These are phyloP conservation scores for Prototheca cutis DNA, from an alignment of 163 green algal genomes.

Conservation along the genomic window DNA sequence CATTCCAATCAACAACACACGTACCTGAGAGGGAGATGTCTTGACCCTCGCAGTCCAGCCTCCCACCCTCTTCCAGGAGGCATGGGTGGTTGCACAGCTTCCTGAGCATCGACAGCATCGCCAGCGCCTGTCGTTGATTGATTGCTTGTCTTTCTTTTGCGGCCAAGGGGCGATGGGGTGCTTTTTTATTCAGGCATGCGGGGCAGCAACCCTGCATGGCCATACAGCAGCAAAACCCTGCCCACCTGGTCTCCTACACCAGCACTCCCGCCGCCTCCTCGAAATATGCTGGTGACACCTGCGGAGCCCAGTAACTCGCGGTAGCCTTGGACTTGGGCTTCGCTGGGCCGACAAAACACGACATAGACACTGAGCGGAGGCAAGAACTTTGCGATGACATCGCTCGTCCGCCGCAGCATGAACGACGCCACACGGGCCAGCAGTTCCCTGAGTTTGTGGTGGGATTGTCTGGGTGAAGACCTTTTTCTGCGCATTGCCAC, in stretches of 20 bases:
- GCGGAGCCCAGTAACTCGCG: slow-evolving; percentile 27
- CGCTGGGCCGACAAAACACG: slow-evolving; percentile 63
- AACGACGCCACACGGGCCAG: slow-evolving; percentile 33
- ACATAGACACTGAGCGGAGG: slow-evolving; percentile 50
- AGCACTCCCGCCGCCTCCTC: too few relatives aligned
- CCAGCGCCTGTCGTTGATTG: slow-evolving; percentile 12
- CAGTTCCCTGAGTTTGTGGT: slow-evolving; percentile 67
- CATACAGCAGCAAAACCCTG: too few relatives aligned
- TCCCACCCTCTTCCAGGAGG: slow-evolving; percentile 1
- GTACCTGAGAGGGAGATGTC: too few relatives aligned
- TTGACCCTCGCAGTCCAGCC: too few relatives aligned
- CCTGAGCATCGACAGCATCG: slow-evolving; percentile 17
- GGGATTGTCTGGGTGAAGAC: too few relatives aligned
- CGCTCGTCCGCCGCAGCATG: slow-evolving; percentile 58
- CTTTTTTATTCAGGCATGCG: too few relatives aligned
- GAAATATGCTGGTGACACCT: neutral
- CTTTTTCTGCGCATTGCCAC: too few relatives aligned
- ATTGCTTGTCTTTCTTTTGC: too few relatives aligned
- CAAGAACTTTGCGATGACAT: slow-evolving; percentile 57
- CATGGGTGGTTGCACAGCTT: slow-evolving; percentile 29
- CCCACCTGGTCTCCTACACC: too few relatives aligned
- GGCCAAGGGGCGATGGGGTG: too few relatives aligned
- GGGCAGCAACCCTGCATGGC: too few relatives aligned
- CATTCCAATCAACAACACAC: too few relatives aligned
- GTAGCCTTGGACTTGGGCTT: slow-evolving; percentile 40